A percentile compares a stretch with the other conserved stretches of the same genome.
These are phyloP conservation scores for Psilocybe mexicana DNA, from an alignment of 1,284 basidiomycete genomes.

Conservation along the genomic window DNA sequence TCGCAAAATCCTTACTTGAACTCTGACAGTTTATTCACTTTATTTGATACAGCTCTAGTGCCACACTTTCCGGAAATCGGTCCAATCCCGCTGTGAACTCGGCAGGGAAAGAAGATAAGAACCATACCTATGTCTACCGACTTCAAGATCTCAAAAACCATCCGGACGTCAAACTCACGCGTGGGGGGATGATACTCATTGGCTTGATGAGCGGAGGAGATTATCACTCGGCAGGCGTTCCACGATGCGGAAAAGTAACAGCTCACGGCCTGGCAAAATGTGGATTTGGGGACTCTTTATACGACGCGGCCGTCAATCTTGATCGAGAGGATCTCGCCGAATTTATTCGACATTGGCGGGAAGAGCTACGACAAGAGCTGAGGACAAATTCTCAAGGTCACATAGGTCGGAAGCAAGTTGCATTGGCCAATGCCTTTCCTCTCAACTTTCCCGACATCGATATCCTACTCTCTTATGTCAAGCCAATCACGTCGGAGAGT, in stretches of 20 bases:
- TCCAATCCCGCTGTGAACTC: constrained; percentile 60
- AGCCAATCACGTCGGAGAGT: constrained; percentile 74
- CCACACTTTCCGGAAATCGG: constrained; percentile 70
- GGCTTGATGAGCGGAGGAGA: constrained; percentile 90
- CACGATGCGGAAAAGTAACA: constrained; percentile 61
- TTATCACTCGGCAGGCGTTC: constrained; percentile 74
- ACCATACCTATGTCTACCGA: constrained; percentile 71
- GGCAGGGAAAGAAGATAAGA: constrained; percentile 70
- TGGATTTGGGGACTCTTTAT: constrained; percentile 70
- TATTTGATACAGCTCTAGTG: constrained; percentile 56
- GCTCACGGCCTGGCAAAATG: constrained; percentile 70
- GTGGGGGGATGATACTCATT: constrained; percentile 81
- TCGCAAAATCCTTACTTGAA: not conserved
- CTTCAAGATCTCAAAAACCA: constrained; percentile 52
- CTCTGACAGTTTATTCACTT: not conserved
- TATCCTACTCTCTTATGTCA: constrained; percentile 71
- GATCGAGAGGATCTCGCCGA: constrained; percentile 45
- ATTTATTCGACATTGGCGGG: constrained; percentile 67
- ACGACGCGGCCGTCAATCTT: constrained; percentile 58
- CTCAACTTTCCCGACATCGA: constrained; percentile 66
- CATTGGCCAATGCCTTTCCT: constrained; percentile 62
- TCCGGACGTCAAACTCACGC: constrained; percentile 60
- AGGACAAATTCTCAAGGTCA: constrained; percentile 65
- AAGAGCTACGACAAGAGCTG: constrained; percentile 67
- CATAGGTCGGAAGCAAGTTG: constrained; percentile 58